These are phyloP conservation scores for Linnemannia zychae DNA, from an alignment of 192 early-diverging fungal species.

Conservation along the genomic window DNA sequence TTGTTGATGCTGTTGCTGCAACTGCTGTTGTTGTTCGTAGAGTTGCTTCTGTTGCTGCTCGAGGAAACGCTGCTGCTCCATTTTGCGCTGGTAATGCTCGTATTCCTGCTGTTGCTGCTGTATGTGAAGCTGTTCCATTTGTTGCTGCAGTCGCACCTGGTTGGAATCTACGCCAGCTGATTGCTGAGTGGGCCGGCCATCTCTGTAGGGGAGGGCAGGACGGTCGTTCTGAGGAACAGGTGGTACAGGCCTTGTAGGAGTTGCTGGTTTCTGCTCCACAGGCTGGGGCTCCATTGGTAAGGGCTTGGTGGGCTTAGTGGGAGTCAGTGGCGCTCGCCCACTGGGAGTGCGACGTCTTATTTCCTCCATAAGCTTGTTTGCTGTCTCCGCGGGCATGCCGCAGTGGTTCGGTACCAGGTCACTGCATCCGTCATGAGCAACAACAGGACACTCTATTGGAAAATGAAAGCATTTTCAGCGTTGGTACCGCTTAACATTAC, in stretches of 20 bases:
- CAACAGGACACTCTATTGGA: conserved; percentile 82
- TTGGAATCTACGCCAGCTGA: conserved; percentile 27
- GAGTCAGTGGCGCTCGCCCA: conserved; percentile 19
- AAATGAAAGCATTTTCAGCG: not conserved
- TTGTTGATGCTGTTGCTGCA: conserved; percentile 20
- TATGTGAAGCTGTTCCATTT: conserved; percentile 41
- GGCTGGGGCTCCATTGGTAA: conserved; percentile 31
- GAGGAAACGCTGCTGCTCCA: conserved; percentile 53
- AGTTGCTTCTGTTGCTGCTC: conserved; percentile 51
- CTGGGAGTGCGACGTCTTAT: conserved; percentile 72
- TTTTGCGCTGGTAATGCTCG: conserved; percentile 50
- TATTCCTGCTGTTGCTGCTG: conserved; percentile 43
- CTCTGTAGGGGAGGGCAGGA: conserved; percentile 19
- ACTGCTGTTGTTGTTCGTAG: conserved; percentile 31
- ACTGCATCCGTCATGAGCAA: conserved; percentile 88
- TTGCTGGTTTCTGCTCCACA: conserved; percentile 20
- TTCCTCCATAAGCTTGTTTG: conserved; percentile 87
- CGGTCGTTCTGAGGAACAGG: conserved; percentile 16
- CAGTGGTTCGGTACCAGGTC: conserved; percentile 93
- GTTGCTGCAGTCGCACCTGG: conserved; percentile 38
- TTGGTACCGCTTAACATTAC: not conserved
- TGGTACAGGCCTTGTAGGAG: conserved; percentile 21
- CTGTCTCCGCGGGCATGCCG: conserved; percentile 87
- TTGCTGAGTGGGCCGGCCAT: conserved; percentile 12
- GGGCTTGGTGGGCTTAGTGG: conserved; percentile 35